Evolutionary conservation across 208 protist species (phyloP).

Genomic region (Novymonas esmeraldas): DNA sequence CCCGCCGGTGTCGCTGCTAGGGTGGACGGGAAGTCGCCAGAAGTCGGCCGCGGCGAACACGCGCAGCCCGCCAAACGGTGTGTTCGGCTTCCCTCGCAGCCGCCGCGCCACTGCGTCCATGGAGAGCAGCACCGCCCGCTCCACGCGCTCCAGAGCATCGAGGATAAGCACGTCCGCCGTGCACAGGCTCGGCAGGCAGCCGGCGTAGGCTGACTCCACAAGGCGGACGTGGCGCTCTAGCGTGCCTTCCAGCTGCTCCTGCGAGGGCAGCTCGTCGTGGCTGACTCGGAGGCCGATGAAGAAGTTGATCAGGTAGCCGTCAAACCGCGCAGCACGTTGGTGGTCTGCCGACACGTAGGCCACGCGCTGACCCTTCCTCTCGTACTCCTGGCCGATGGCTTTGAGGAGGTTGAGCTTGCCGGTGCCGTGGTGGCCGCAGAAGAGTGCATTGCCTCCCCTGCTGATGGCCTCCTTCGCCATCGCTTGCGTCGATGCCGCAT

Average conservation of each 20-base stretch:
- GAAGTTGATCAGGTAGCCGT: slow-evolving; percentile 70
- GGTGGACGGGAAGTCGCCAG: slow-evolving; percentile 80
- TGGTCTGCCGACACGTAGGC: slow-evolving; percentile 79
- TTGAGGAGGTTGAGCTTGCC: slow-evolving; percentile 85
- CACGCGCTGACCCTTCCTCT: slow-evolving; percentile 47
- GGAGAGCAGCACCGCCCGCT: slow-evolving; percentile 55
- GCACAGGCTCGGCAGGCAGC: slow-evolving; percentile 65
- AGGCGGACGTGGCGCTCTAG: slow-evolving; percentile 84
- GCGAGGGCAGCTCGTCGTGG: slow-evolving; percentile 78
- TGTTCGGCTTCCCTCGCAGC: slow-evolving; percentile 36
- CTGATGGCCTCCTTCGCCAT: slow-evolving; percentile 40
- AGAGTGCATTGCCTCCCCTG: slow-evolving; percentile 59
- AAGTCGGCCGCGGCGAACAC: slow-evolving; percentile 87
- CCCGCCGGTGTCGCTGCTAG: slow-evolving; percentile 79
- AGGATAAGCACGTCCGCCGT: slow-evolving; percentile 80
- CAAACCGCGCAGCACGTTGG: slow-evolving; percentile 63
- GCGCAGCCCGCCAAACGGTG: slow-evolving; percentile 83
- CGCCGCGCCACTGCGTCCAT: slow-evolving; percentile 82
- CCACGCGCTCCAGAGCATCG: slow-evolving; percentile 72
- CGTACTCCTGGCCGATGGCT: slow-evolving; percentile 69
- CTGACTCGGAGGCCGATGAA: slow-evolving; percentile 82
- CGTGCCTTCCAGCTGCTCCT: slow-evolving; percentile 87
- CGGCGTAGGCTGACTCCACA: slow-evolving; percentile 70
- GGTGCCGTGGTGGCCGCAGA: slow-evolving; percentile 78
- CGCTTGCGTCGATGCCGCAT: slow-evolving; percentile 36